These are phyloP conservation scores for Scedosporium apiospermum DNA, from an alignment of 2,329 filamentous ascomycete species.

Conservation along the genomic window DNA sequence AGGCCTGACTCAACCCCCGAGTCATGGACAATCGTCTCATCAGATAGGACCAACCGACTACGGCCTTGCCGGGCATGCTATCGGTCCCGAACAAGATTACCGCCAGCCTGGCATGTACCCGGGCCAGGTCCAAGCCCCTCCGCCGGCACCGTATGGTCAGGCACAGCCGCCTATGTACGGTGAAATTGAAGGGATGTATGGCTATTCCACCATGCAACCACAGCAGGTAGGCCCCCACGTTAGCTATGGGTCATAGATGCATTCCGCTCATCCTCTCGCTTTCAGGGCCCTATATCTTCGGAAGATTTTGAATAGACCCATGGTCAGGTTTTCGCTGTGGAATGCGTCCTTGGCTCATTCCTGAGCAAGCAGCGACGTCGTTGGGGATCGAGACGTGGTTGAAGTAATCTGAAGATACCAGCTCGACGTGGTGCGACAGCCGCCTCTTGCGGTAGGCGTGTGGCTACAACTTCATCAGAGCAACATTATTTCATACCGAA, in stretches of 20 bases:
- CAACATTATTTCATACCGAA: slow-evolving; percentile 46
- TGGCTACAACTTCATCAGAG: not conserved
- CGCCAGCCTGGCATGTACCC: slow-evolving; percentile 74
- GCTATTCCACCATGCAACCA: slow-evolving; percentile 68
- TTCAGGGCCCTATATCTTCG: slow-evolving; percentile 31
- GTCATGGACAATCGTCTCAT: slow-evolving; percentile 40
- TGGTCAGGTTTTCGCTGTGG: not conserved
- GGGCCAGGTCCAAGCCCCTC: slow-evolving; percentile 65
- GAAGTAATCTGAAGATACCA: too few species aligned
- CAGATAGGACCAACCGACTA: slow-evolving; percentile 53
- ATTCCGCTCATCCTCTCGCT: not conserved
- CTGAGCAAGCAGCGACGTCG: too few species aligned
- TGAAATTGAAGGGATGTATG: slow-evolving; percentile 77
- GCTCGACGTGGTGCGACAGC: too few species aligned
- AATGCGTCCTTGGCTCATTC: too few species aligned
- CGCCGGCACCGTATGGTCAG: slow-evolving; percentile 65
- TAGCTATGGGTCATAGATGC: not conserved
- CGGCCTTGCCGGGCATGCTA: slow-evolving; percentile 49
- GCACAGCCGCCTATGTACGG: slow-evolving; percentile 72
- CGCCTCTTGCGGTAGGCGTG: not conserved
- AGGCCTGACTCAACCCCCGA: slow-evolving; percentile 41
- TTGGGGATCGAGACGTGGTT: too few species aligned
- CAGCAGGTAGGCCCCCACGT: slow-evolving; percentile 58
- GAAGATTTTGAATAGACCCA: slow-evolving; percentile 34
- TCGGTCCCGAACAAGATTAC: slow-evolving; percentile 67